Evolutionary conservation across 805 yeast species (phyloP).

Genomic region (Sugiyamaella marilandica): DNA sequence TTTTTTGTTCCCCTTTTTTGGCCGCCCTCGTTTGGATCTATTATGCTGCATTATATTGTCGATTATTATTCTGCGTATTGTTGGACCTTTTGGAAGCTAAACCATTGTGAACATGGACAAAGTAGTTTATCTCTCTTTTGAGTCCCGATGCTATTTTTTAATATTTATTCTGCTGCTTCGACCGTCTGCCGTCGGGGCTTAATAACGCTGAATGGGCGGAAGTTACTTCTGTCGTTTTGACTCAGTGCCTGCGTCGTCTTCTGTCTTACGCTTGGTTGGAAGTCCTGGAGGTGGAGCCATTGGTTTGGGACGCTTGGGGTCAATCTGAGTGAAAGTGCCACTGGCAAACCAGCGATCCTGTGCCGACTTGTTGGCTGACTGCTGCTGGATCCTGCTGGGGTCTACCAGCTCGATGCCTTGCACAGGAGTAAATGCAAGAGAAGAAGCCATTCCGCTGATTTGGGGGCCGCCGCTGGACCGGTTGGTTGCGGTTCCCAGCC

Average conservation of each 20-base stretch:
- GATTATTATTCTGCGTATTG: background rate
- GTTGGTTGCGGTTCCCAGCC: slow-evolving; percentile 27
- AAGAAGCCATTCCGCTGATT: slow-evolving; percentile 21
- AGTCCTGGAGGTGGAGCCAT: slow-evolving; percentile 4
- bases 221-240: background rate
- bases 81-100: no score
- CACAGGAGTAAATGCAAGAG: slow-evolving; percentile 23
- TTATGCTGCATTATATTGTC: background rate
- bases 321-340: slow-evolving; percentile 22
- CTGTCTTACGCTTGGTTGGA: slow-evolving; percentile 1
- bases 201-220: no score
- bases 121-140: background rate
- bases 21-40: background rate
- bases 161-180: background rate
- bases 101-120: no score
- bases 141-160: no score
- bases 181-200: no score
- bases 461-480: background rate
- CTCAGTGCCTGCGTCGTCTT: background rate
- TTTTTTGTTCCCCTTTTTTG: no score
- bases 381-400: slow-evolving; percentile 15
- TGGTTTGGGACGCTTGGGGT: slow-evolving; percentile 4
- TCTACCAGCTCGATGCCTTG: slow-evolving; percentile 28
- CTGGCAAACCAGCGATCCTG: slow-evolving; percentile 25
- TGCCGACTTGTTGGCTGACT: background rate